Evolutionary conservation across 495 filamentous ascomycete genomes (phyloP).

Genomic region (Penicillium maclennaniae): DNA sequence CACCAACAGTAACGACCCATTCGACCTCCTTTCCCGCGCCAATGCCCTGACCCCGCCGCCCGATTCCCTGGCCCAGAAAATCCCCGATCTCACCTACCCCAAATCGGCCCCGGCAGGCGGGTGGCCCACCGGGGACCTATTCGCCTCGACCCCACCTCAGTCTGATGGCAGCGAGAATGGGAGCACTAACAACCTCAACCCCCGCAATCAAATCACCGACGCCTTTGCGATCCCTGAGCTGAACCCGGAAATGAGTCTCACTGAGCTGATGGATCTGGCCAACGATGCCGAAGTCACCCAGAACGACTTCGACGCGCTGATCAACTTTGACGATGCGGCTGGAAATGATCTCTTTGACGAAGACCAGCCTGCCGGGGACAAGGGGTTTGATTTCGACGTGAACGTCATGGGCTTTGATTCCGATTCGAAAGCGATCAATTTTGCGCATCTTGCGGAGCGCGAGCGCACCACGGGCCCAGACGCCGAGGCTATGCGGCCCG

Average conservation of each 20-base stretch:
- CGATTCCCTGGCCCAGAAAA: slow-evolving; percentile 43
- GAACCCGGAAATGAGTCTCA: slow-evolving; percentile 39
- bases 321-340: slow-evolving; percentile 45
- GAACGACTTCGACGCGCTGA: slow-evolving; percentile 47
- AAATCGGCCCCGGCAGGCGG: slow-evolving; percentile 19
- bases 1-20: slow-evolving; percentile 15
- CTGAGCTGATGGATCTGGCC: slow-evolving; percentile 45
- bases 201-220: slow-evolving; percentile 25
- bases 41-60: slow-evolving; percentile 43
- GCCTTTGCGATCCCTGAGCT: slow-evolving; percentile 35
- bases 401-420: slow-evolving; percentile 31
- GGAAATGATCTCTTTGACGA: slow-evolving; percentile 39
- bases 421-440: slow-evolving; percentile 28
- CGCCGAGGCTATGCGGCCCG: slow-evolving; percentile 17
- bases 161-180: slow-evolving; percentile 46
- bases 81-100: slow-evolving; percentile 43
- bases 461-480: slow-evolving; percentile 4
- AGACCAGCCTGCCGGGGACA: slow-evolving; percentile 16
- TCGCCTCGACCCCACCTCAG: slow-evolving; percentile 42
- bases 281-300: slow-evolving; percentile 49
- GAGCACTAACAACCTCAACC: slow-evolving; percentile 42
- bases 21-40: slow-evolving; percentile 24
- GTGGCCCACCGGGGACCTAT: slow-evolving; percentile 22
- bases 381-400: slow-evolving; percentile 25
- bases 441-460: slow-evolving; percentile 20